Evolutionary conservation across 164 flowering plant species (phyloP).

Genomic region (Cinnamomum micranthum): DNA sequence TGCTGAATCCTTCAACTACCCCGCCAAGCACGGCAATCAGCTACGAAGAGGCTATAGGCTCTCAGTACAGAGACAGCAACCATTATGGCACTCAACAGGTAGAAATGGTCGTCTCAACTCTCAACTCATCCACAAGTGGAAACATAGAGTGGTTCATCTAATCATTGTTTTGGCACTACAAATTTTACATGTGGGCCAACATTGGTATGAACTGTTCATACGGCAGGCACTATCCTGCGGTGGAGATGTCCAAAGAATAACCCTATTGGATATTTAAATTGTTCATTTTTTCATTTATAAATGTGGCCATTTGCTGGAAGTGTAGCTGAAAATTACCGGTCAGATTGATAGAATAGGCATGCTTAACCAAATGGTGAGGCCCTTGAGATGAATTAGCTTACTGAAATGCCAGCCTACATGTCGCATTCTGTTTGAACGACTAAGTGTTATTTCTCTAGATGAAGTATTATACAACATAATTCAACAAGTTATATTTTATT

Average conservation of each 20-base stretch:
- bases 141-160: neutral
- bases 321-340: neutral
- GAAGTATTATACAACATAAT: neutral
- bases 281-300: neutral
- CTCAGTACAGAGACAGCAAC: slow-evolving; percentile 79
- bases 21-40: slow-evolving; percentile 56
- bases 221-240: too few relatives aligned
- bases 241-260: too few relatives aligned
- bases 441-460: neutral
- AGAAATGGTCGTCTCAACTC: neutral
- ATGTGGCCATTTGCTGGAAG: neutral
- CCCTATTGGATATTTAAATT: too few relatives aligned
- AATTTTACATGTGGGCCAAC: neutral
- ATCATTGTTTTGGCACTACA: neutral
- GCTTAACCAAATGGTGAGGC: neutral
- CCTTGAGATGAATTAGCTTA: neutral
- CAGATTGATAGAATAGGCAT: neutral
- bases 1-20: slow-evolving; percentile 58
- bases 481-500: neutral
- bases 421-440: neutral
- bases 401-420: neutral
- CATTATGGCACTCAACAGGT: slow-evolving; percentile 83
- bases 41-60: slow-evolving; percentile 70
- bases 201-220: neutral
- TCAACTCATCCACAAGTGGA: neutral